A percentile compares a stretch with the other conserved stretches of the same genome.
phyloP scores from a whole-genome alignment of 331 rosid genomes.

The Erythrophleum ivorense region DNA sequence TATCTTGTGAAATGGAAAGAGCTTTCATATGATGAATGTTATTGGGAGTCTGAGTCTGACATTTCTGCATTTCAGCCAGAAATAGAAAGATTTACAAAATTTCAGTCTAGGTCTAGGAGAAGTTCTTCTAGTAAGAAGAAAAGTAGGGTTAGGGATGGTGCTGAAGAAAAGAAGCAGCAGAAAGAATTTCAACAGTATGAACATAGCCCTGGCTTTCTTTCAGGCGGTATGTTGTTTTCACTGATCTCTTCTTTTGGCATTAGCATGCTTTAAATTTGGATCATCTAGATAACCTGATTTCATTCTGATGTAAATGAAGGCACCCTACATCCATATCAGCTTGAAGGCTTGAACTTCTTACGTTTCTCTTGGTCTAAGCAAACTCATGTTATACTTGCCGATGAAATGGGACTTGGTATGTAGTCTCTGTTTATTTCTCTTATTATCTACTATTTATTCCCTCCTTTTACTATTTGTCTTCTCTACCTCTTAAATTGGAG shows the following conservation, averaged over 20 bases:
- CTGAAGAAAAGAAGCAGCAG: slow-evolving; percentile 68
- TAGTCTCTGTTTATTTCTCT: slow-evolving; percentile 37
- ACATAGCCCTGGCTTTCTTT: slow-evolving; percentile 81
- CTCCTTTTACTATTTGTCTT: slow-evolving; percentile 26
- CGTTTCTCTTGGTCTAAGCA: slow-evolving; percentile 99
- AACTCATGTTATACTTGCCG: slow-evolving; percentile 98
- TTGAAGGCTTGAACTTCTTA: slow-evolving; percentile 97
- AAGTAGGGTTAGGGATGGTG: slow-evolving; percentile 55
- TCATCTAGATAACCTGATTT: slow-evolving; percentile 39
- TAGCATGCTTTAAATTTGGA: slow-evolving; percentile 34
- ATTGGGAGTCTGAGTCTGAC: slow-evolving; percentile 92
- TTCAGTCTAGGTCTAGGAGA: slow-evolving; percentile 72
- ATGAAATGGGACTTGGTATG: slow-evolving; percentile 99
- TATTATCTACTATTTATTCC: slow-evolving; percentile 28
- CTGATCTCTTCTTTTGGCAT: slow-evolving; percentile 31
- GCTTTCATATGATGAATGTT: slow-evolving; percentile 92
- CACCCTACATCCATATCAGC: slow-evolving; percentile 95
- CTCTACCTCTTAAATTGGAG: slow-evolving; percentile 6
- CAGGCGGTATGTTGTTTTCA: slow-evolving; percentile 65
- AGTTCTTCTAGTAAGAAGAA: slow-evolving; percentile 67
- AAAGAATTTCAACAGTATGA: slow-evolving; percentile 95
- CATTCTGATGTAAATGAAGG: slow-evolving; percentile 61
- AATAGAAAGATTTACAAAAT: slow-evolving; percentile 77
- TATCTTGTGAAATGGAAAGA: slow-evolving; percentile 97
- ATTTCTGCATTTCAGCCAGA: slow-evolving; percentile 94